Conservation (phyloP, 345 rosid species). For the Brassica napus region Da-Ae NC_063437.1:14949001-14949500, state of each 20-base stretch:
- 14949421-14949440: not conserved
- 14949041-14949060: not conserved
- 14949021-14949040: conserved; percentile 20
- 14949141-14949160: not conserved
- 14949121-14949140: conserved; percentile 4
- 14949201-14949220: not conserved
- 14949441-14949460: too few species aligned
- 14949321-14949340: conserved; percentile 25
- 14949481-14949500: conserved; percentile 26
- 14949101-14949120: conserved; percentile 12
- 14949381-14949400: conserved; percentile 10
- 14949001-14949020: conserved; percentile 6
- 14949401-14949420: not conserved
- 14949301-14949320: conserved; percentile 30
- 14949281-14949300: conserved; percentile 27
- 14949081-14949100: not conserved
- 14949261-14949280: conserved; percentile 27
- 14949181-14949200: not conserved
- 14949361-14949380: conserved; percentile 22
- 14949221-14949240: not conserved
- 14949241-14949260: conserved; percentile 3
- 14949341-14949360: conserved; percentile 21
- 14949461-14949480: not conserved
- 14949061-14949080: conserved; percentile 1
- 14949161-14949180: not conserved